These are phyloP conservation scores for Fusarium tupiense DNA, from an alignment of 2,329 filamentous ascomycete genomes.

Conservation along the genomic window DNA sequence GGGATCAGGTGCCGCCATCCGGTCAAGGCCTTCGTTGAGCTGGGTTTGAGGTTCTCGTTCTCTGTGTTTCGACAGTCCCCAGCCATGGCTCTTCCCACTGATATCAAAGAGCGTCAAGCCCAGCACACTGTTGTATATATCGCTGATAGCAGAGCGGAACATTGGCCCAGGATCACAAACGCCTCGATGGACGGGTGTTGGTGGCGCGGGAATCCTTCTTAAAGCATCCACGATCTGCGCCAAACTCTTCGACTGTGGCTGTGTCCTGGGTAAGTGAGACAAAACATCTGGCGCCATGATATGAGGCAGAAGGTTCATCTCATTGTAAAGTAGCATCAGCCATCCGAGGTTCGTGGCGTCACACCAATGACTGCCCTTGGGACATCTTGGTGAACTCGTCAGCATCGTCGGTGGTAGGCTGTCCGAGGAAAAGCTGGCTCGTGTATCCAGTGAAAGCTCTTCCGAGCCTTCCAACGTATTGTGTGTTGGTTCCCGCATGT, in stretches of 20 bases:
- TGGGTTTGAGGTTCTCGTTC: conserved; percentile 50
- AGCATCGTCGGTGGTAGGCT: conserved; percentile 39
- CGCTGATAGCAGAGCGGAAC: conserved; percentile 58
- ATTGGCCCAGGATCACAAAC: conserved; percentile 61
- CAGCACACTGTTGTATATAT: conserved; percentile 61
- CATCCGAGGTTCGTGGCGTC: conserved; percentile 64
- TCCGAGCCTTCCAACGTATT: conserved; percentile 24
- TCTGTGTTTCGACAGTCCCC: conserved; percentile 57
- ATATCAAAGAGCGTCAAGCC: conserved; percentile 61
- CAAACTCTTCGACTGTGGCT: conserved; percentile 52
- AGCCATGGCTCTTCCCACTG: conserved; percentile 59
- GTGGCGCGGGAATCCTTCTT: conserved; percentile 55
- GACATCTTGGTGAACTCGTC: conserved; percentile 57
- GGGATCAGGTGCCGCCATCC: conserved; percentile 48
- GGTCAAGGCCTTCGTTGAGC: conserved; percentile 40
- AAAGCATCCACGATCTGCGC: conserved; percentile 57
- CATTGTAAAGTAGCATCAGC: conserved; percentile 62
- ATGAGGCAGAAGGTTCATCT: conserved; percentile 56
- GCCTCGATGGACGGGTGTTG: conserved; percentile 52
- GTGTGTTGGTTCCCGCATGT: conserved; percentile 48
- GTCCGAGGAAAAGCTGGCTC: conserved; percentile 30
- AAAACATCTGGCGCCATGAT: conserved; percentile 49
- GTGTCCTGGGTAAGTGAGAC: conserved; percentile 35
- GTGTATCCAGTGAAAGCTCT: conserved; percentile 33
- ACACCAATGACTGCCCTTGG: conserved; percentile 60